phyloP scores from a whole-genome alignment of 805 yeast species.

The Middelhovenomyces tepae region DNA sequence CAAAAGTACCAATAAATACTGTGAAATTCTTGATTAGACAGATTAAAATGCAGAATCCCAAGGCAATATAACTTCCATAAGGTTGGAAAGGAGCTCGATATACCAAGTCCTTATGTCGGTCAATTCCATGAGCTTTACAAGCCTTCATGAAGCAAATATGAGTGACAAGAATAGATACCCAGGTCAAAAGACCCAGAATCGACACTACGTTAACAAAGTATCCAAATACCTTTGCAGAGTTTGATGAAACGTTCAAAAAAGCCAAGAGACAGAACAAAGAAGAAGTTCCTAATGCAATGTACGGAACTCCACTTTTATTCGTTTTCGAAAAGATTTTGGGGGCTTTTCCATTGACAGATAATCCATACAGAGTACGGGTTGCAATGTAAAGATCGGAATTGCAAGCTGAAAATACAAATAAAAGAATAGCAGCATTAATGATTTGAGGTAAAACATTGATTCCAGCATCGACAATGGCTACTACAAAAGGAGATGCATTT shows the following conservation, averaged over 20 bases:
- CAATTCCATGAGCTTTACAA: slow-evolving; percentile 56
- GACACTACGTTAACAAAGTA: slow-evolving; percentile 63
- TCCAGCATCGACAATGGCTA: slow-evolving; percentile 62
- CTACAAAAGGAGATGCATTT: slow-evolving; percentile 76
- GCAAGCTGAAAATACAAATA: slow-evolving; percentile 74
- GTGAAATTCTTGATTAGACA: slow-evolving; percentile 63
- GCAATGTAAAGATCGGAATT: slow-evolving; percentile 73
- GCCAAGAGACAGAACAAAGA: slow-evolving; percentile 54
- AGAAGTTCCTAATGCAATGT: slow-evolving; percentile 43
- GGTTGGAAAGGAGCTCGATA: slow-evolving; percentile 64
- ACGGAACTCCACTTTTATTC: slow-evolving; percentile 64
- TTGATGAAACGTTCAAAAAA: slow-evolving; percentile 55
- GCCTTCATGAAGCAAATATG: slow-evolving; percentile 59
- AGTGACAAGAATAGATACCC: slow-evolving; percentile 62
- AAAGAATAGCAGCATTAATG: slow-evolving; percentile 66
- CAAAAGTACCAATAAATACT: slow-evolving; percentile 53
- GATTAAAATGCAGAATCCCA: slow-evolving; percentile 44
- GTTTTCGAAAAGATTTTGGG: slow-evolving; percentile 60
- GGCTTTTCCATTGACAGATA: slow-evolving; percentile 66
- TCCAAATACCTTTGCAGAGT: slow-evolving; percentile 39
- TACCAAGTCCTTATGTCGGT: slow-evolving; percentile 42
- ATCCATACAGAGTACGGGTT: slow-evolving; percentile 64
- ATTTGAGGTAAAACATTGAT: slow-evolving; percentile 64
- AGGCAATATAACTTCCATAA: slow-evolving; percentile 53
- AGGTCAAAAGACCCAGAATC: slow-evolving; percentile 62